Conservation (phyloP, 257 asterid genomes). For the Echites panduratus region DNA sequence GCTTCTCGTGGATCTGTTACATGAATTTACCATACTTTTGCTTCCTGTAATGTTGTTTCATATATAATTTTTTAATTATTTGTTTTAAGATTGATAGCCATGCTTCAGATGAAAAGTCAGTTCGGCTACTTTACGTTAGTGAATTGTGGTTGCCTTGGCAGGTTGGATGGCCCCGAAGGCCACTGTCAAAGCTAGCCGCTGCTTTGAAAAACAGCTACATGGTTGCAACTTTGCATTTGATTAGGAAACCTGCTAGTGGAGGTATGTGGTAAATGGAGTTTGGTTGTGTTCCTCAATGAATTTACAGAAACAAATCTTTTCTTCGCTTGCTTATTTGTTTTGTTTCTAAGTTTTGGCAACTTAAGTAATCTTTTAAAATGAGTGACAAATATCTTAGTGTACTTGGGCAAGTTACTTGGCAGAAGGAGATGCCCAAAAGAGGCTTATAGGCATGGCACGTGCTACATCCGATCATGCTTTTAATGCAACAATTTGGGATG, state of each 20-base stretch:
- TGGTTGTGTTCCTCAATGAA: conserved; percentile 5
- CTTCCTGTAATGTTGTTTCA: not conserved
- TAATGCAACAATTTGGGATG: conserved; percentile 99
- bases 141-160: conserved; percentile 19
- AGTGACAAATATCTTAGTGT: conserved; percentile 77
- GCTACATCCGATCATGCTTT: conserved; percentile 99
- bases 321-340: not conserved
- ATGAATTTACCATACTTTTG: not conserved
- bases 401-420: conserved; percentile 91
- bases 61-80: too few relatives aligned
- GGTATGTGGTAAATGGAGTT: conserved; percentile 40
- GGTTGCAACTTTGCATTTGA: conserved; percentile 82
- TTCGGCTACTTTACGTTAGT: not conserved
- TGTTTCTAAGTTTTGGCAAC: not conserved
- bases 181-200: conserved; percentile 80
- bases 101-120: not conserved
- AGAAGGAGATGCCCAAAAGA: conserved; percentile 72
- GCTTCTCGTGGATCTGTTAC: not conserved
- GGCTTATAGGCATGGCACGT: conserved; percentile 96
- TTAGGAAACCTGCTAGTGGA: conserved; percentile 56
- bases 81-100: not conserved
- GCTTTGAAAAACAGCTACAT: conserved; percentile 93
- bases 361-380: conserved; percentile 26
- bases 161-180: conserved; percentile 99
- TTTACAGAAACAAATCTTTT: not conserved